Evolutionary conservation across 2,329 filamentous ascomycete species (phyloP), one percentile per base, ranked within the genome.

Genomic region (Pseudocercospora vitis): DNA sequence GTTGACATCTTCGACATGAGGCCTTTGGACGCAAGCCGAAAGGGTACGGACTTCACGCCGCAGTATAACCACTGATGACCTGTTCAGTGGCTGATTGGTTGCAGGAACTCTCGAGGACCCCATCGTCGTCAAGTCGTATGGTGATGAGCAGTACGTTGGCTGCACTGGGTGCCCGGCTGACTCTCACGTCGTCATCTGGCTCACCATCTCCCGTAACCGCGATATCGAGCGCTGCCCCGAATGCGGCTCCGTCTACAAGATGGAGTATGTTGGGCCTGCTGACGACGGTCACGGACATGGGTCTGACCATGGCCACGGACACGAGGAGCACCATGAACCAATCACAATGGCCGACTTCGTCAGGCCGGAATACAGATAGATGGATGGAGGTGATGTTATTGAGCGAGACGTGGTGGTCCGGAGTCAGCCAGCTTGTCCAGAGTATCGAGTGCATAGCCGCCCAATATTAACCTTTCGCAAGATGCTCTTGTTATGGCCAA

Each of bases 1-100:
- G 80, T 96, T 68, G 94, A 99, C 73, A 81, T 97, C 73, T 99
- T 99, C 80, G 91, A 99, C 79, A 96, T 97, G 94, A 87, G 85
- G 76, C 94, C 94, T 61, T 84, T 99, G 67, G 94, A 97, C 74
- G 81, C 92, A 61, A 94, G 88, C 74, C 86, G 94, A 71, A 83
- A 83, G 76, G 92, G 92, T 89, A 81, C 63, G 79, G 32, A 54
- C 7, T 19, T 9, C 7, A 12, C 9, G n/a, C 7, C 32, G 16
- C 16, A 18, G 18, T n/a, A 42, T 31, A 32, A 24, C 28, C 37
- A 35, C 32, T n/a, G n/a, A n/a, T n/a, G 29, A 14, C 33, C 37
- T 45, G 24, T 52, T 26, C 45, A 31, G 24, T n/a, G 23, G 14
- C 24, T 33, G 29, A 50, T 35, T 42, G 9, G 37, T 23, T 51